These are phyloP conservation scores for Paramyrothecium roridum DNA, from an alignment of 2,329 filamentous ascomycete species.

Conservation along the genomic window DNA sequence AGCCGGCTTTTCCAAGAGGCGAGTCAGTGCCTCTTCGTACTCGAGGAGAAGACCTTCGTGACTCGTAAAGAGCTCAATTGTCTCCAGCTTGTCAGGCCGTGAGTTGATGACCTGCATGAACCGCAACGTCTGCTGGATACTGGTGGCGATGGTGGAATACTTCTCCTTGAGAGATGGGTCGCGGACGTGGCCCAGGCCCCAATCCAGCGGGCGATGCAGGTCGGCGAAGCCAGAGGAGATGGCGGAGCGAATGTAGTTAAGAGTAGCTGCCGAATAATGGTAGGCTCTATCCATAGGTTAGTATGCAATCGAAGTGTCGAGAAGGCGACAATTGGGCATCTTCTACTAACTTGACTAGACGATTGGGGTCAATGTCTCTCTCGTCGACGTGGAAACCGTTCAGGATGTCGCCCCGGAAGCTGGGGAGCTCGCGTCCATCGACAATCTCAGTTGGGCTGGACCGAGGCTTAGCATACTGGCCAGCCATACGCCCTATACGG, in stretches of 20 bases:
- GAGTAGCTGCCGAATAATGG: conserved; percentile 89
- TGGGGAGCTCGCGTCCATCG: conserved; percentile 76
- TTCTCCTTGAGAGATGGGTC: conserved; percentile 80
- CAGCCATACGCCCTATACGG: conserved; percentile 91
- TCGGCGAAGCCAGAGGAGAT: conserved; percentile 88
- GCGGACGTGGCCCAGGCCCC: conserved; percentile 87
- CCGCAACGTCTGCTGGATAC: conserved; percentile 84
- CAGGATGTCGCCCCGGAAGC: conserved; percentile 92
- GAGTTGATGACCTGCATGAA: conserved; percentile 95
- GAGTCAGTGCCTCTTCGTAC: conserved; percentile 86
- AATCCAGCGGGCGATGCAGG: conserved; percentile 88
- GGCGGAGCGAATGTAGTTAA: conserved; percentile 87
- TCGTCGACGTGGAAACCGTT: conserved; percentile 82
- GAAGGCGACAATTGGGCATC: background rate
- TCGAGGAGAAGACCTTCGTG: conserved; percentile 93
- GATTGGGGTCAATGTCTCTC: conserved; percentile 74
- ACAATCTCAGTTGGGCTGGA: conserved; percentile 84
- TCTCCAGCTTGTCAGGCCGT: conserved; percentile 78
- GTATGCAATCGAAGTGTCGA: background rate
- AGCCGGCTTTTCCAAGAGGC: conserved; percentile 65
- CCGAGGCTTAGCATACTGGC: conserved; percentile 94
- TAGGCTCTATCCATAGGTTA: conserved; percentile 64
- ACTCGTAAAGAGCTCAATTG: conserved; percentile 91
- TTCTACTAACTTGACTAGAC: conserved; percentile 64
- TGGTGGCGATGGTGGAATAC: conserved; percentile 80